Evolutionary conservation across 768 basidiomycete species (phyloP), one percentile per base, ranked within the genome.

Genomic region (Amyloporia xantha): DNA sequence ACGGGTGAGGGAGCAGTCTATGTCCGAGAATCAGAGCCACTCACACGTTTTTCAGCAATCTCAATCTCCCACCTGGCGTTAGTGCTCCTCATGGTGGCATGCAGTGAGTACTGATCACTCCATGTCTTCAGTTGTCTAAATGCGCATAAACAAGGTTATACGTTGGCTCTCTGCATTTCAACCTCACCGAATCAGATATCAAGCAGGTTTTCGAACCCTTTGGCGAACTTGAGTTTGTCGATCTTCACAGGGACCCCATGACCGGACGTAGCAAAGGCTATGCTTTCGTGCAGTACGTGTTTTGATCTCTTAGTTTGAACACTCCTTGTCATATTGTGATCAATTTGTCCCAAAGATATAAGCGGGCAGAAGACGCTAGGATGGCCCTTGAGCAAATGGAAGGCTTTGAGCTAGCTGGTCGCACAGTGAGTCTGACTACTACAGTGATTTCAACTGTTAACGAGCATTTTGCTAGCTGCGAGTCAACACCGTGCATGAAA

Each of bases 311-410:
- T n/a, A 23, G 17, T 37, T 43, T 38, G 19, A 35, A 23, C 15
- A 17, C 15, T 27, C 23, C 11, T 44, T 20, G 9, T 42, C 13
- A 19, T 26, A 25, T 9, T 52, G 15, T 37, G 40, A 23, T 41
- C 28, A 27, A 47, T 52, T 21, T 56, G 19, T 37, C 12, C 35
- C 24, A 23, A 49, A 93, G 90, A 66, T 94, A 92, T 66, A 91
- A 90, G 63, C 77, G 91, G 44, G 71, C 80, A n/a, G 88, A 92
- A 63, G 91, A 97, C 63, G 95, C 96, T 21, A 86, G 87, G 64
- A 94, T 94, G 84, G 96, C 96, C 21, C 68, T 99, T 38, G 92
- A 96, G 61, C 91, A 97, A 59, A 99, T 99, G 96, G 94, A 98
- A 73, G 91, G 91, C 24, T 99, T 99, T 62, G 92, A 96, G 60